A percentile compares a stretch with the other conserved stretches of the same genome.
phyloP scores from a whole-genome alignment of 164 flowering plant genomes.

The Tinospora cordifolia region DNA sequence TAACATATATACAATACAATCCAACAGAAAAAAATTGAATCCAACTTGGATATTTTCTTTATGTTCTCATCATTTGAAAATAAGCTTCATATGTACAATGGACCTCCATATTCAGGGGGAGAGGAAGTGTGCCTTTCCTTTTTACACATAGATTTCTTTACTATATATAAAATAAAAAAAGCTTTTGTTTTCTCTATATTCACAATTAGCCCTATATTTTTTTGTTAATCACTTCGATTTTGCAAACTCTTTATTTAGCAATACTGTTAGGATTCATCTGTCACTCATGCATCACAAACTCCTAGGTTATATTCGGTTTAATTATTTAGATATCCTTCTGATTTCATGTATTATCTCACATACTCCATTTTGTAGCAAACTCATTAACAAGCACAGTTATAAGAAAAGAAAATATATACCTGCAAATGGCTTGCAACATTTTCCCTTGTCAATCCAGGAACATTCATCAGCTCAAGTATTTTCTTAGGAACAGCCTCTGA shows the following conservation, averaged over 20 bases:
- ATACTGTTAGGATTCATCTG: neutral
- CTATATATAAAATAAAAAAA: too few species aligned
- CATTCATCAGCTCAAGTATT: conserved; percentile 6
- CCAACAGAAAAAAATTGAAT: neutral
- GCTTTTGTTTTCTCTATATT: too few species aligned
- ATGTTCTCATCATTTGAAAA: neutral
- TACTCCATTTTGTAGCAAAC: too few species aligned
- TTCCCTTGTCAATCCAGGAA: neutral
- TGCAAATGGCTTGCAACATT: conserved; percentile 14
- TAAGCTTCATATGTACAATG: neutral
- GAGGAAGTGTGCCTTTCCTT: too few species aligned
- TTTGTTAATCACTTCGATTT: neutral
- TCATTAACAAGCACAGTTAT: neutral
- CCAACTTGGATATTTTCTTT: neutral
- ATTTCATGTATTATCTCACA: neutral
- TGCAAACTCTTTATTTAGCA: neutral
- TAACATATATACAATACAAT: too few species aligned
- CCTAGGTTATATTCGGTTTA: neutral
- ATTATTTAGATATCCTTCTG: neutral
- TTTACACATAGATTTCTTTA: too few species aligned
- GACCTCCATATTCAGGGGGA: neutral
- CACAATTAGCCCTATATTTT: neutral
- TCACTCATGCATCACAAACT: neutral
- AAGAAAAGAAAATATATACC: neutral
- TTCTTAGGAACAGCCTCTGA: conserved; percentile 10